Base-by-base conservation (phyloP, 257 asterid species). In the Nicotiana knightiana region DNA sequence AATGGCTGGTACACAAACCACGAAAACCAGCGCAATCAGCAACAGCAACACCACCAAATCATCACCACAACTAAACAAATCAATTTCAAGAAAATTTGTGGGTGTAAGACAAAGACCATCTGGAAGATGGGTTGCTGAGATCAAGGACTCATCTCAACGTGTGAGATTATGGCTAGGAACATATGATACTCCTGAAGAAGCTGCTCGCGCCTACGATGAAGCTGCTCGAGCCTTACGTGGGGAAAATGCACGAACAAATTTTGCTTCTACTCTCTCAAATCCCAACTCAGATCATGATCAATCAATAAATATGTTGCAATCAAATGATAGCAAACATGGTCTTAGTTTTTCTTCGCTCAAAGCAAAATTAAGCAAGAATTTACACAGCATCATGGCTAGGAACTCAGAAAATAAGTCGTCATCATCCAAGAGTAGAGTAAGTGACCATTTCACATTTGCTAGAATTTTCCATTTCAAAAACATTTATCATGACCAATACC, bases 71-170 rank as follows among this genome's bases (percentile, higher is more conserved):
- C 37, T 66, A 32, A 55, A 82, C 3, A 91, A 88, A 85, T 55
- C 96, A 1, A 24, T 48, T 48, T 13, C 85, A 9, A 93, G 97
- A 10, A 84, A 91, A 85, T 94, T 90, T 53, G 93, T 93, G 0
- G 98, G 98, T 1, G 98, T 93, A 26, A 84, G 98, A 64, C 97
- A 94, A 65, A 71, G 97, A 81, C 98, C 98, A 0, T 94, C 98
- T 0, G 97, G 98, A 39, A 63, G 98, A 66, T 94, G 97, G 98
- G 98, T 94, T 4, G 98, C 97, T 1, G 98, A 94, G 92, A 94
- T 94, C 80, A 94, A 94, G 43, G 97, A 94, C 87, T 94, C 98
- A 0, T 91, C 97, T 11, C 97, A 93, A 82, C 84, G 92, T 0
- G 94, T 93, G 1, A 86, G 98, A 28, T 80, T 94, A 24, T 94